These are phyloP conservation scores for Fraxinus velutina DNA, from an alignment of 305 asterid genomes.

Conservation along the genomic window DNA sequence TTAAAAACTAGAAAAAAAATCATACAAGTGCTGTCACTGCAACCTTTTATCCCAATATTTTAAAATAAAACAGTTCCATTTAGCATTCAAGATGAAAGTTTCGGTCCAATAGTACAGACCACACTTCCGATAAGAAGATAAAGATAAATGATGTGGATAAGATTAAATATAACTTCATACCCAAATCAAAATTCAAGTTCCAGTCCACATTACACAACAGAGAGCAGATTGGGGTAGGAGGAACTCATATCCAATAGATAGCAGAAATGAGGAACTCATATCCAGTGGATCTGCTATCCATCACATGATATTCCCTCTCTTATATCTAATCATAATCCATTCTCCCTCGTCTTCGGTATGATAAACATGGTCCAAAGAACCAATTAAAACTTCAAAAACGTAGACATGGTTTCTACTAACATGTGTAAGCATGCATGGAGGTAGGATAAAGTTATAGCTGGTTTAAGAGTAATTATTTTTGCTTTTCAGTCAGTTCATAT, in stretches of 20 bases:
- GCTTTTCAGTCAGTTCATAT: not conserved
- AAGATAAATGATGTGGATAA: not conserved
- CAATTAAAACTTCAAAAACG: not conserved
- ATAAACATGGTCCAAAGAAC: not conserved
- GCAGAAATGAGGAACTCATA: not conserved
- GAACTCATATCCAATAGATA: not conserved
- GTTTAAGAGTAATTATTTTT: not conserved
- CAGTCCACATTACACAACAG: not conserved
- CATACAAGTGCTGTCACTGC: not conserved
- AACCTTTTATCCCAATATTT: not conserved
- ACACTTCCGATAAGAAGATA: not conserved
- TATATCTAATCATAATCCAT: not conserved
- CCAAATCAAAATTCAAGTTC: not conserved
- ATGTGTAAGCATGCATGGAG: not conserved
- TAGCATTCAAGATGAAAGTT: not conserved
- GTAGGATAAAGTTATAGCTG: not conserved
- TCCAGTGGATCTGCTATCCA: not conserved
- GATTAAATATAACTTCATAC: not conserved
- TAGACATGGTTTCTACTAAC: not conserved
- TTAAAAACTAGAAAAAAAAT: not conserved
- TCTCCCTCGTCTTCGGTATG: not conserved
- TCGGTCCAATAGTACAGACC: not conserved
- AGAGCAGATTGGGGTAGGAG: not conserved
- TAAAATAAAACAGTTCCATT: not conserved
- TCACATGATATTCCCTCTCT: not conserved